phyloP scores from a whole-genome alignment of 2,329 filamentous ascomycete species.

The Fusarium ambrosium region DNA sequence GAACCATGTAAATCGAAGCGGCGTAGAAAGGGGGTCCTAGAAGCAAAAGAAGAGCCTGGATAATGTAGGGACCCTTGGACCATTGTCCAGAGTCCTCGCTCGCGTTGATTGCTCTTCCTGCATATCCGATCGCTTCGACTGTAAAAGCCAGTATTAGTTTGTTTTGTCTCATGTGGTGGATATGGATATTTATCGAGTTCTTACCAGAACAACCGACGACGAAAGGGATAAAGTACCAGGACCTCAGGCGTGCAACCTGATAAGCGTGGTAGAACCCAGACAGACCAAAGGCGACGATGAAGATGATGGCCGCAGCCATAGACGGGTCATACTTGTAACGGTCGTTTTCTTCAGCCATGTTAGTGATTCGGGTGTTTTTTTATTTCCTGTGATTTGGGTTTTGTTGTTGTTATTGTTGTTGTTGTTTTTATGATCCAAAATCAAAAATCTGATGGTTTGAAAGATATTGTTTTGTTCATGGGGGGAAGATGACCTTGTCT shows the following conservation, averaged over 20 bases:
- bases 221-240: constrained; percentile 65
- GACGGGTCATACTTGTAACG: constrained; percentile 62
- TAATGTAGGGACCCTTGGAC: constrained; percentile 51
- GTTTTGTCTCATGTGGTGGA: not conserved
- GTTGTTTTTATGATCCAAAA: not conserved
- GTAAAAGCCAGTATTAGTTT: not conserved
- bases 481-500: not conserved
- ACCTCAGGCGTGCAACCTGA: constrained; percentile 54
- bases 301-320: constrained; percentile 52
- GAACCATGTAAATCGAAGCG: constrained; percentile 60
- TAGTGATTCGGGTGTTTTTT: not conserved
- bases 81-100: constrained; percentile 50
- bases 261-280: constrained; percentile 54
- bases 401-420: not conserved
- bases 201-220: constrained; percentile 61
- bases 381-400: constrained; percentile 21
- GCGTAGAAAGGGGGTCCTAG: constrained; percentile 57
- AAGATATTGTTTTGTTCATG: not conserved
- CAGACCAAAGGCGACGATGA: constrained; percentile 14
- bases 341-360: not conserved
- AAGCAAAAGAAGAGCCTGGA: constrained; percentile 52
- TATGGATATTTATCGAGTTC: too few relatives aligned
- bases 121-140: constrained; percentile 52
- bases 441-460: not conserved
- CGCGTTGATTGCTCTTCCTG: constrained; percentile 59